Evolutionary conservation across 2,329 filamentous ascomycete genomes (phyloP).

Genomic region (Periglandula ipomoeae): DNA sequence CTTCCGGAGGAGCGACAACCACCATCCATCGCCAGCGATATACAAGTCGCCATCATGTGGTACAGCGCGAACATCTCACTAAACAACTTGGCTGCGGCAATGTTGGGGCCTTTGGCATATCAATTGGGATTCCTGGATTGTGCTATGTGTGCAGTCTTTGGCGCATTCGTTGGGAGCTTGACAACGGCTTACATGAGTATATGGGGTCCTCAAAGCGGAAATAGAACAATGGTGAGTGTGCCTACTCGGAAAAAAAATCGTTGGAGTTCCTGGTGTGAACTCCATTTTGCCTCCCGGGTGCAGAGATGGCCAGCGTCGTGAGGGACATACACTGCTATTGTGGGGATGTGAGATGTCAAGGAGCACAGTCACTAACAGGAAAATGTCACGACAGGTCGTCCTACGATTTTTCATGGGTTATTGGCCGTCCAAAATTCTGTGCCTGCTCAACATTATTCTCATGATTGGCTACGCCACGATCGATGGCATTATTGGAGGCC

Average conservation of each 20-base stretch:
- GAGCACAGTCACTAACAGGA: not conserved
- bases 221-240: conserved; percentile 63
- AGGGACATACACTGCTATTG: not conserved
- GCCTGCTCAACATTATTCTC: conserved; percentile 41
- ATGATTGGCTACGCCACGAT: conserved; percentile 69
- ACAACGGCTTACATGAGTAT: conserved; percentile 71
- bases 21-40: conserved; percentile 22
- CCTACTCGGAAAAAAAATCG: not conserved
- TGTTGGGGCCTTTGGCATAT: conserved; percentile 60
- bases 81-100: conserved; percentile 54
- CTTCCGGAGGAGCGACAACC: conserved; percentile 25
- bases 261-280: not conserved
- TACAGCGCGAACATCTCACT: conserved; percentile 34
- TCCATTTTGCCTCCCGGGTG: not conserved
- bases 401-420: conserved; percentile 70
- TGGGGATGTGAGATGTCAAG: not conserved
- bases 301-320: not conserved
- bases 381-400: conserved; percentile 37
- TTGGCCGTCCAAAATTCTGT: conserved; percentile 29
- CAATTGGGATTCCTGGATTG: conserved; percentile 64
- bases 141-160: conserved; percentile 61
- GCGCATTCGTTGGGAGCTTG: conserved; percentile 64
- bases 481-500: conserved; percentile 71
- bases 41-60: conserved; percentile 33
- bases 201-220: conserved; percentile 64